These are phyloP conservation scores for Phyllosticta paracitricarpa DNA, from an alignment of 2,329 filamentous ascomycete species.

Conservation along the genomic window DNA sequence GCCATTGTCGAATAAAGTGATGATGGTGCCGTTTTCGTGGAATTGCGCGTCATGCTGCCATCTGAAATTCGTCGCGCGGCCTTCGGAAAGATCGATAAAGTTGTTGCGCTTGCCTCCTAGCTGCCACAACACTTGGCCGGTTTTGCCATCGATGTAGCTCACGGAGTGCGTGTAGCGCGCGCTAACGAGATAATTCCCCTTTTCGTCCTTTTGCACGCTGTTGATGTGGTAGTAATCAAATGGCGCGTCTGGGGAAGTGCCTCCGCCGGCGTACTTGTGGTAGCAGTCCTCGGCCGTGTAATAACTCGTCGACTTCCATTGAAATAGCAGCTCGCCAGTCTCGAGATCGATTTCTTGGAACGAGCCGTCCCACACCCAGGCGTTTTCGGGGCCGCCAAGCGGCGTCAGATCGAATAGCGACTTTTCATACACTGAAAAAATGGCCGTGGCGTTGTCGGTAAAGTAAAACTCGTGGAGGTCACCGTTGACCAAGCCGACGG, in stretches of 20 bases:
- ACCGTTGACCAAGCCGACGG: constrained; percentile 16
- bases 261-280: constrained; percentile 17
- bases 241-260: constrained; percentile 21
- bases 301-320: constrained; percentile 31
- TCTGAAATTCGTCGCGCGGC: constrained; percentile 36
- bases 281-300: constrained; percentile 20
- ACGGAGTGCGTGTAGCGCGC: constrained; percentile 15
- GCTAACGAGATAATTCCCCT: constrained; percentile 18
- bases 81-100: constrained; percentile 32
- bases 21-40: constrained; percentile 14
- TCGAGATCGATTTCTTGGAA: constrained; percentile 37
- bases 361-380: constrained; percentile 35
- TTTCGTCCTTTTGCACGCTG: constrained; percentile 26
- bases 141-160: constrained; percentile 19
- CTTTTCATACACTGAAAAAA: constrained; percentile 33
- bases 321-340: constrained; percentile 30
- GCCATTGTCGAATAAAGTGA: constrained; percentile 33
- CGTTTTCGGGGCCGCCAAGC: constrained; percentile 24
- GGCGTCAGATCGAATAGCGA: constrained; percentile 29
- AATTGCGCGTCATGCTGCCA: constrained; percentile 46
- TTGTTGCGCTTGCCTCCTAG: constrained; percentile 39
- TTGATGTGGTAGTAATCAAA: constrained; percentile 35
- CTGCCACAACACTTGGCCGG: constrained; percentile 41
- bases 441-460: constrained; percentile 32
- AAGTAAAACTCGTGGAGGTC: constrained; percentile 39